Percentiles rank a stretch among this genome's conserved stretches.
Evolutionary conservation across 1,139 yeast species (phyloP).

Genomic region (Magnusiomyces paraingens): DNA sequence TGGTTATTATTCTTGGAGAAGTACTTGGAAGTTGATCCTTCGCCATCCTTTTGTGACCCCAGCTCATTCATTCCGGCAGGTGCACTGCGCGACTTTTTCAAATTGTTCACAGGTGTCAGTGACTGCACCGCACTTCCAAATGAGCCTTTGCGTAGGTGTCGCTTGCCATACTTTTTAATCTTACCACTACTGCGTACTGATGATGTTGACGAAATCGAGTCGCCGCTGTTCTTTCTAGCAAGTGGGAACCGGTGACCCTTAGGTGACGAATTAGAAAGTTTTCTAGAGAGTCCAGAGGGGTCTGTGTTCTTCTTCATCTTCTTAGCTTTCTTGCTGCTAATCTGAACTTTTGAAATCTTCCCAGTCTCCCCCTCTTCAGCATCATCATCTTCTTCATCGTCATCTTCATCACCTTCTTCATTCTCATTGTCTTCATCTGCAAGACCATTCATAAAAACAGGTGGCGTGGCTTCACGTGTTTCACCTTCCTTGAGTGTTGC

Average conservation of each 20-base stretch:
- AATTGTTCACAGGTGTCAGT: neutral
- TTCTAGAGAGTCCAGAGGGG: neutral
- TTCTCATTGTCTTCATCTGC: neutral
- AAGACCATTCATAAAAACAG: slow-evolving; percentile 10
- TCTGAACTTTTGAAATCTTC: neutral
- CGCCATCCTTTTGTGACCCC: neutral
- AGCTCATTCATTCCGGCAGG: neutral
- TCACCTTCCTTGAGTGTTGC: slow-evolving; percentile 27
- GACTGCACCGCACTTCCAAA: neutral
- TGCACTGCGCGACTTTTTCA: neutral
- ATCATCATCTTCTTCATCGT: neutral
- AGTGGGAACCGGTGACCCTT: neutral
- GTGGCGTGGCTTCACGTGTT: slow-evolving; percentile 33
- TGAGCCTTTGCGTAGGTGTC: neutral
- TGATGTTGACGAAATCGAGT: neutral
- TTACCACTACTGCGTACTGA: neutral
- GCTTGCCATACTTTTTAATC: neutral
- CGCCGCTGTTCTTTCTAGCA: neutral
- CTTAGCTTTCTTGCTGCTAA: neutral
- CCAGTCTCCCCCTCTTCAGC: neutral
- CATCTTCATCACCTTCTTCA: neutral
- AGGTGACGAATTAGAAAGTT: neutral
- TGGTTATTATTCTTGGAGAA: neutral
- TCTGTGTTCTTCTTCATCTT: neutral
- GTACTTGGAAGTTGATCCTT: too few species aligned